Conservation (phyloP, 2,329 filamentous ascomycete genomes). For the Fonsecaea monophora region DNA sequence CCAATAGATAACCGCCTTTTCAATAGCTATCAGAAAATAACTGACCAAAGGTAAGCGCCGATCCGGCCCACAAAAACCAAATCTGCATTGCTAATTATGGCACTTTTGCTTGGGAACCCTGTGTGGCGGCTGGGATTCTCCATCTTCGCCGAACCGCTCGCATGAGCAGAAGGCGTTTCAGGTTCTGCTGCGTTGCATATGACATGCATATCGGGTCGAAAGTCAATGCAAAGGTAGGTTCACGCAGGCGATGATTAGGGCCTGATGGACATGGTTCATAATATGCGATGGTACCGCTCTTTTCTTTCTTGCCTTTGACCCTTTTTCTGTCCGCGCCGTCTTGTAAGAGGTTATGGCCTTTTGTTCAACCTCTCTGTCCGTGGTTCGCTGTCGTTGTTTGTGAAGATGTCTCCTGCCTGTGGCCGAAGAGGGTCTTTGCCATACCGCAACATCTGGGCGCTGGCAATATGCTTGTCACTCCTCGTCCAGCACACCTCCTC, state of each 20-base stretch:
- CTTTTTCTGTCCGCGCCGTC: background rate
- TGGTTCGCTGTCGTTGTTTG: constrained; percentile 15
- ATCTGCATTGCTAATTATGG: constrained; percentile 27
- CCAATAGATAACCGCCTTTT: background rate
- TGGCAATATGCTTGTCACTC: constrained; percentile 14
- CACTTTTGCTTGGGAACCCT: background rate
- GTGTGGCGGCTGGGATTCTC: background rate
- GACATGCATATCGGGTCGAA: constrained; percentile 19
- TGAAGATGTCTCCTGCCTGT: constrained; percentile 9
- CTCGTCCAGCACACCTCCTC: constrained; percentile 4
- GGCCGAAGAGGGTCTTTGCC: constrained; percentile 1
- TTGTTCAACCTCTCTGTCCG: constrained; percentile 15
- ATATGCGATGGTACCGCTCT: constrained; percentile 1
- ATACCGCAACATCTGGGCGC: background rate
- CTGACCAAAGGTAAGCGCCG: constrained; percentile 13
- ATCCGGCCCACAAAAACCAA: constrained; percentile 14
- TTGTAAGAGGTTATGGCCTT: constrained; percentile 19
- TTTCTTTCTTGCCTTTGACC: background rate
- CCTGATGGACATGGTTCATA: background rate
- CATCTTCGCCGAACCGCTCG: constrained; percentile 14
- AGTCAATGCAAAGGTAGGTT: constrained; percentile 9
- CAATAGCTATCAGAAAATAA: background rate
- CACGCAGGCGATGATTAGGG: background rate
- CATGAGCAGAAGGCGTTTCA: constrained; percentile 20
- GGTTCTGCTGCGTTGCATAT: constrained; percentile 14